Evolutionary conservation across 2,329 filamentous ascomycete genomes (phyloP), one percentile per base, ranked within the genome.

Genomic region (Fusarium xylarioides): DNA sequence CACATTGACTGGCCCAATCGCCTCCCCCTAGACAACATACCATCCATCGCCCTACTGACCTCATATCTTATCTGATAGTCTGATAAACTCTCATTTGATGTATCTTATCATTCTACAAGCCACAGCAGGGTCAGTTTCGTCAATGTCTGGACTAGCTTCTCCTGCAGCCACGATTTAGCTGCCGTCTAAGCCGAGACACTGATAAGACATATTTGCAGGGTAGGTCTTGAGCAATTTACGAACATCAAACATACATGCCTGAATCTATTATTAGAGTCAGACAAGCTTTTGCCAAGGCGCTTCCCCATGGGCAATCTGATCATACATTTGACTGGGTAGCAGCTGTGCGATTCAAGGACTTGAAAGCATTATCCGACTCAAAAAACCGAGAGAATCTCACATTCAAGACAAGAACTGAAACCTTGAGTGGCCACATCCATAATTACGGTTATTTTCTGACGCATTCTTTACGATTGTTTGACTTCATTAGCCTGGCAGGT

Each of bases 11-110:
- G 47, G 47, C n/a, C 30, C 3, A 12, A 19, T 14, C 2, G 4
- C 10, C 18, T 15, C 18, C n/a, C 15, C 11, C n/a, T 4, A 4
- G 12, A 21, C 18, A 2, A 26, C 49, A 26, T 19, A 21, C n/a
- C 49, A 35, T 52, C n/a, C 16, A 52, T 52, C 35, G 6, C 26
- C 26, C 9, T n/a, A 40, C 16, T 11, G 5, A 49, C 7, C 14
- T 3, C 9, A 4, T 32, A 49, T 49, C 46, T 49, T 32, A 32
- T n/a, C 19, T 23, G 14, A 4, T 26, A 26, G 26, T 26, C 7
- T 49, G 10, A 11, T 3, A 8, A n/a, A 6, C 3, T 1, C 6
- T 18, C 14, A 19, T 35, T 52, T 2, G 2, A 8, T 5, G 1
- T 18, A 35, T 50, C 47, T 50, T 50, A 50, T 50, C n/a, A 19